phyloP scores from a whole-genome alignment of 805 yeast genomes.

The Cyberlindnera euphorbiae region DNA sequence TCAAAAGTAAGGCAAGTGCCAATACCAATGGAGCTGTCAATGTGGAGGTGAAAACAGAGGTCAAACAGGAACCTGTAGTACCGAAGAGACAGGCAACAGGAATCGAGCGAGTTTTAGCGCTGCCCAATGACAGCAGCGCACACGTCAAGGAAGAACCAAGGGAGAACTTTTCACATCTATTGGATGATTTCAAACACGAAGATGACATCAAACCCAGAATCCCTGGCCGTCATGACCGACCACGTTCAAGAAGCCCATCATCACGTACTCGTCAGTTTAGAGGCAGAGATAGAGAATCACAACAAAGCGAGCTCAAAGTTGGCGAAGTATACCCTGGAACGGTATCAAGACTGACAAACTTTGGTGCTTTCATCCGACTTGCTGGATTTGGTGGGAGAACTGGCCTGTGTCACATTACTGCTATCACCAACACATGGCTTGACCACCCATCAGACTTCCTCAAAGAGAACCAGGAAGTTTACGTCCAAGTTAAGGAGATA shows the following conservation, averaged over 20 bases:
- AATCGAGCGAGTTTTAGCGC: slow-evolving; percentile 11
- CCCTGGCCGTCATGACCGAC: slow-evolving; percentile 2
- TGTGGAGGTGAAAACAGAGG: neutral
- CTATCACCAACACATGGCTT: slow-evolving; percentile 48
- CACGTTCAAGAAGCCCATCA: slow-evolving; percentile 10
- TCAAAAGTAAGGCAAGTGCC: slow-evolving; percentile 13
- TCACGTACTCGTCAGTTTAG: no score
- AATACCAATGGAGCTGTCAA: neutral
- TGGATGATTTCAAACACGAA: slow-evolving; percentile 23
- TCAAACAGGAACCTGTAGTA: slow-evolving; percentile 11
- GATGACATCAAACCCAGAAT: slow-evolving; percentile 7
- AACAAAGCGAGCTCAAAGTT: slow-evolving; percentile 28
- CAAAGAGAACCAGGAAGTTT: slow-evolving; percentile 54
- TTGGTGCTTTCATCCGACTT: slow-evolving; percentile 75
- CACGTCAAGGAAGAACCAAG: slow-evolving; percentile 18
- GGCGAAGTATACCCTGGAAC: slow-evolving; percentile 55
- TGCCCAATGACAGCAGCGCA: slow-evolving; percentile 17
- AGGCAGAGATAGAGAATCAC: no score
- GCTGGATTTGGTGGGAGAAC: slow-evolving; percentile 33
- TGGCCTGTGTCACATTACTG: slow-evolving; percentile 79
- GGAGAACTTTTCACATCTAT: slow-evolving; percentile 1
- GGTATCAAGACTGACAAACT: slow-evolving; percentile 55
- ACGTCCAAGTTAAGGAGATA: slow-evolving; percentile 50
- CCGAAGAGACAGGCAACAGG: slow-evolving; percentile 24
- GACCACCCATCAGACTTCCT: slow-evolving; percentile 57